Evolutionary conservation across 1,284 basidiomycete genomes (phyloP), one percentile per base, ranked within the genome.

Genomic region (Pisolithus thermaeus): DNA sequence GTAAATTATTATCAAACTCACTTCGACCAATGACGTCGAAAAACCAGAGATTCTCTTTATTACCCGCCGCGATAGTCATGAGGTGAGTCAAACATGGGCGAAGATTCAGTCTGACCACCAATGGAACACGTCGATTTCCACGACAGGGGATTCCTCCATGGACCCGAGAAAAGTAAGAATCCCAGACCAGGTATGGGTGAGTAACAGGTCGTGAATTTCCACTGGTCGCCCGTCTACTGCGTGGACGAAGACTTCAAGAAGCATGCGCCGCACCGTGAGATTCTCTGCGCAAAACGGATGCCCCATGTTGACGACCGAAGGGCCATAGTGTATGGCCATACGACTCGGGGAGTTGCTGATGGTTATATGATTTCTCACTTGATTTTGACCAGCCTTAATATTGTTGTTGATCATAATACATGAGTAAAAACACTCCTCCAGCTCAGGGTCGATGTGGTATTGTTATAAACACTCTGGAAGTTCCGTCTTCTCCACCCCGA

Each of bases 81-180:
- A 9, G 11, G 28, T n/a, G n/a, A n/a, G 28, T 30, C 28, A 30
- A 30, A 30, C 28, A 11, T 30, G 28, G 8, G 9, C 28, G 9
- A 30, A 30, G 28, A 30, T 20, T 20, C 18, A 30, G 28, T 9
- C 28, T 11, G 28, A 9, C 28, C 28, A 30, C 28, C 28, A 7
- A 11, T 30, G 8, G 28, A 35, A 14, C 2, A 60, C 55, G 8
- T 70, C 61, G 4, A 84, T 60, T 51, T 68, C 73, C 25, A 60
- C 59, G 3, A 64, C 62, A 49, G 82, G 78, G 5, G 53, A 58
- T 9, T 65, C 37, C 20, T 64, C 64, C 6, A 76, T 65, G 54
- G 85, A 74, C 3, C 88, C 88, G 0, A 73, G 68, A 65, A 90
- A 90, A 6, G 89, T 70, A 91, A 68, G n/a, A 90, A 51, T 58